Evolutionary conservation across 208 protist genomes (phyloP), one percentile per base, ranked within the genome.

Genomic region (Acanthamoeba quina): DNA sequence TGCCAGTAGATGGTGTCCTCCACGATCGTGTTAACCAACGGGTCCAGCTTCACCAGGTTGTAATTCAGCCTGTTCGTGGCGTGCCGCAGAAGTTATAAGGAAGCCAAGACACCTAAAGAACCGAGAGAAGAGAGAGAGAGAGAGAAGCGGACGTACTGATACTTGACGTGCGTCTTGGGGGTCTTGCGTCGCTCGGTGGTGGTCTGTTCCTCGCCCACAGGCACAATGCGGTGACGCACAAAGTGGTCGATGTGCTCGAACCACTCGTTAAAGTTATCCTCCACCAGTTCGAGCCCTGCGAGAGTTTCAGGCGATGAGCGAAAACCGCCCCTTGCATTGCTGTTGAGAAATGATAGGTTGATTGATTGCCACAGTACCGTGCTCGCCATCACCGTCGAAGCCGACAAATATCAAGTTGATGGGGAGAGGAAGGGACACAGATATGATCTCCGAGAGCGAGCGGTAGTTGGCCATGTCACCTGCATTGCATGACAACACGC

Each of bases 231-330:
- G n/a, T 92, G 88, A 19, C 66, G 88, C 19, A 92, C 47, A 34
- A 72, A 80, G 88, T 92, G 88, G 31, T 92, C 88, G 44, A 92
- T 80, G 66, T 92, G 88, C 34, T 92, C 88, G 52, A 92, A 92
- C 88, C 88, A 92, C 49, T 72, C 64, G 13, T 92, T 54, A 13
- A 92, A 78, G 37, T 78, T 72, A 26, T 92, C 88, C 44, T 92
- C 52, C 31, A 56, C 66, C 44, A 92, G 66, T 13, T 92, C 47
- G 0, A 92, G 49, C 47, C 47, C 88, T 92, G 58, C 2, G 31
- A 52, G 26, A 5, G n/a, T 13, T 37, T 17, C 3, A 17, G 15
- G 47, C 44, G 58, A 85, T 47, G 70, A 34, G 37, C 10, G 37
- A 44, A n/a, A 10, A n/a, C 7, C 15, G 37, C 19, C 9, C 31